A percentile compares a stretch with the other conserved stretches of the same genome.
Conservation (phyloP, 805 yeast genomes). For the Brettanomyces anomalus region DNA sequence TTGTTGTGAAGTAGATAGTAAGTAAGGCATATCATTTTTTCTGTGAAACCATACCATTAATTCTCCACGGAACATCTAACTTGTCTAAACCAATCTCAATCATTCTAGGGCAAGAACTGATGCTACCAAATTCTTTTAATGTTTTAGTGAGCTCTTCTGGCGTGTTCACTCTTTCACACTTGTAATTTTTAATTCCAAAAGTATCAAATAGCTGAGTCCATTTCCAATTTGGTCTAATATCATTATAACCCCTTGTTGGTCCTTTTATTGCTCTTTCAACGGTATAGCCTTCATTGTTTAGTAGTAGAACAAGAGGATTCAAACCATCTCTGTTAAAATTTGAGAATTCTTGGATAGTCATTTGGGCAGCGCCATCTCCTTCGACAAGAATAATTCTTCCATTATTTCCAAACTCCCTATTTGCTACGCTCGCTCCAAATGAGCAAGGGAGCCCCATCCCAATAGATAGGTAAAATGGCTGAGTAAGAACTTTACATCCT, state of each 20-base stretch:
- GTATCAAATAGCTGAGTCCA: constrained; percentile 63
- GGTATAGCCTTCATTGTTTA: constrained; percentile 85
- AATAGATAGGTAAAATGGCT: constrained; percentile 74
- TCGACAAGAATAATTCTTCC: constrained; percentile 59
- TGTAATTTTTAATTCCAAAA: constrained; percentile 43
- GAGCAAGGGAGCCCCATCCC: constrained; percentile 87
- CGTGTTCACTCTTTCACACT: constrained; percentile 27
- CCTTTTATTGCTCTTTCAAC: constrained; percentile 85
- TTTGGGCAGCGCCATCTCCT: constrained; percentile 94
- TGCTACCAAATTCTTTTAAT: constrained; percentile 25
- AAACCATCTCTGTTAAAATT: constrained; percentile 35
- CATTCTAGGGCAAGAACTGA: constrained; percentile 26
- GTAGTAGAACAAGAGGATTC: constrained; percentile 60
- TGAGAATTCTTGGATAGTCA: constrained; percentile 74
- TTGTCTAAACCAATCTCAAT: constrained; percentile 52
- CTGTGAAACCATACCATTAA: constrained; percentile 30
- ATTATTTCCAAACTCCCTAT: constrained; percentile 38
- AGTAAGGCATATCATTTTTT: no score
- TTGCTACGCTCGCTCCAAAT: constrained; percentile 72
- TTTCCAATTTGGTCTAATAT: constrained; percentile 72
- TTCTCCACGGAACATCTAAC: constrained; percentile 59
- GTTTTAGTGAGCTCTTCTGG: constrained; percentile 30
- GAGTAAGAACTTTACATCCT: constrained; percentile 45
- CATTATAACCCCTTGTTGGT: constrained; percentile 67
- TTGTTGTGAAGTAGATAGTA: no score